Evolutionary conservation across 192 early-diverging fungal species (phyloP).

Genomic region (Linnemannia hyalina): DNA sequence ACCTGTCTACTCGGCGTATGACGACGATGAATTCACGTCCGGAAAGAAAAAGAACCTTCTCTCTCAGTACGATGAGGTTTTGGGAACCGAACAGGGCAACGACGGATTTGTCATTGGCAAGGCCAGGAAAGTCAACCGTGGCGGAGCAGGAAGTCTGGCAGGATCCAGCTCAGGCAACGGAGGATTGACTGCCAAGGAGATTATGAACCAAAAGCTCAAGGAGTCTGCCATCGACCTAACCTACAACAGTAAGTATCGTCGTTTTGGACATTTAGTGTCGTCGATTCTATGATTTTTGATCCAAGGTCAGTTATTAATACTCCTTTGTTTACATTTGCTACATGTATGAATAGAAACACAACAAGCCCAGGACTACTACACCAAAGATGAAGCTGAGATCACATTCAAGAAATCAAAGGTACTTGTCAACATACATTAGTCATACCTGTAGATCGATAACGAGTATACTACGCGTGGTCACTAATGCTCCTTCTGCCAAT

Average conservation of each 20-base stretch:
- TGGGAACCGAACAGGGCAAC: constrained; percentile 43
- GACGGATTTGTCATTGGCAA: constrained; percentile 54
- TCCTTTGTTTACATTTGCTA: not conserved
- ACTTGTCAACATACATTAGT: constrained; percentile 4
- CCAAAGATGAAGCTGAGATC: constrained; percentile 83
- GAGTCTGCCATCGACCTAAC: constrained; percentile 64
- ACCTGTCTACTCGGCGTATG: constrained; percentile 77
- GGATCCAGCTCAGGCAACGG: not conserved
- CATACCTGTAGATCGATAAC: not conserved
- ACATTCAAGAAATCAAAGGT: constrained; percentile 88
- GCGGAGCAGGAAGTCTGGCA: not conserved
- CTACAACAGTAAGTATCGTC: constrained; percentile 61
- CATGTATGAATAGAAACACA: constrained; percentile 59
- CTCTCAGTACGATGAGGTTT: constrained; percentile 86
- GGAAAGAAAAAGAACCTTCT: constrained; percentile 69
- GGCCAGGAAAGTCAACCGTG: constrained; percentile 21
- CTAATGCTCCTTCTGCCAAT: not conserved
- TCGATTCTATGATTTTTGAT: not conserved
- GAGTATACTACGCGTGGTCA: not conserved
- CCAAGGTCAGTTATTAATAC: not conserved
- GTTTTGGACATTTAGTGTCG: not conserved
- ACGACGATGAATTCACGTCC: constrained; percentile 76
- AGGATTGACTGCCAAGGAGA: constrained; percentile 36
- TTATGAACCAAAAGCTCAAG: constrained; percentile 51
- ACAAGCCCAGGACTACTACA: constrained; percentile 91